Base-by-base conservation (phyloP, 1,139 yeast genomes). In the Hansenula lynferdii region DNA sequence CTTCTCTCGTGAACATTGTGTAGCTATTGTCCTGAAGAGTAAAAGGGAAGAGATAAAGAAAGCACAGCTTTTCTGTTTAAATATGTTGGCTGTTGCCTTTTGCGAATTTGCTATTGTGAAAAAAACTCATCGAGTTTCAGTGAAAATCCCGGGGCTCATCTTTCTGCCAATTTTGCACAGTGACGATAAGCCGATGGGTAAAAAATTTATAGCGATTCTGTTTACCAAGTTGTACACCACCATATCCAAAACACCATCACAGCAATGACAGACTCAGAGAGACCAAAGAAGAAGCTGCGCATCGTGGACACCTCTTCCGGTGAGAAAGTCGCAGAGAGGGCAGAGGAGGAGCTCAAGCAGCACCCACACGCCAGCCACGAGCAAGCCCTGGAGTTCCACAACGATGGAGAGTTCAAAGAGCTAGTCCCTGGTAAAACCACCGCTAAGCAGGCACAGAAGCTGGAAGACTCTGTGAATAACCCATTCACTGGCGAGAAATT, bases 401-500 rank as follows among this genome's bases (percentile, higher is more conserved):
- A 65, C 44, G 62, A 59, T 24, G 85, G 84, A 21, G 84, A 77
- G 52, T 81, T 84, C 50, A 57, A 64, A 29, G 69, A 74, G 3
- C 54, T 78, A 21, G 57, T 56, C 22, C 75, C 87, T 44, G 90
- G 83, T 55, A 55, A 77, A 36, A 85, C 97, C 18, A 82, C 94
- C 3, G 82, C 92, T 12, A 70, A 64, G 31, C 80, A 81, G 44
- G 96, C 96, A 1, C 65, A 67, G 40, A 57, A 53, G 25, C 66
- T 84, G 35, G 96, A 92, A 62, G 66, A 73, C 44, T 85, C 81
- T 1, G 65, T 69, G 0, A 51, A 51, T 24, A 92, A 90, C 56
- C 94, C 96, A 3, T 90, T 92, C 65, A 86, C 89, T 1, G 94
- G 94, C 9, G 51, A 62, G 14, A 49, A 58, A 17, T 81, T 83